Conservation (phyloP, 441 rosid genomes). For the Pelargonium exstipulatum region DNA sequence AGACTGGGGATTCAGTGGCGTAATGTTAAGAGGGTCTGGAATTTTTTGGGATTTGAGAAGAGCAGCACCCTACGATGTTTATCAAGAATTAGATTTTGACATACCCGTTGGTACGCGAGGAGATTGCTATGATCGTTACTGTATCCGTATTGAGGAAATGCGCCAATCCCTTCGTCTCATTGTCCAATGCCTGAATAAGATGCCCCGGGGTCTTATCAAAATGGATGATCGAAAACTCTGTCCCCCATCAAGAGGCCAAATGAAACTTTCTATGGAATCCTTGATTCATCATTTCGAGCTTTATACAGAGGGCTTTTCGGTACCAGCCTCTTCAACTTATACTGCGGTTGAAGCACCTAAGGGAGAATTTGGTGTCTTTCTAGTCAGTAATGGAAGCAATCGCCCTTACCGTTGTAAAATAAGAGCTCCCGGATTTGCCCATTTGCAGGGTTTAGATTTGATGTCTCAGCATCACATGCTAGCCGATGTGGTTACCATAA, state of each 20-base stretch:
- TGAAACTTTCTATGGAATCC: background rate
- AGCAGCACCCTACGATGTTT: background rate
- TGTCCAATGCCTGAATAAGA: background rate
- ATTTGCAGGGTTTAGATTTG: conserved; percentile 16
- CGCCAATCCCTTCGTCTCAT: background rate
- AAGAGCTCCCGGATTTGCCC: conserved; percentile 17
- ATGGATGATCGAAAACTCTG: background rate
- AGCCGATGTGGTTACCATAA: conserved; percentile 22
- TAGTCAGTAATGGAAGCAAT: conserved; percentile 15
- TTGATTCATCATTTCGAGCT: conserved; percentile 17
- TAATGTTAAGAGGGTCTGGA: background rate
- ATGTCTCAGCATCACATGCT: conserved; percentile 19
- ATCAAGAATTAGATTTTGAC: background rate
- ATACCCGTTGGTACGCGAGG: background rate
- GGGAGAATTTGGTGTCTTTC: conserved; percentile 25
- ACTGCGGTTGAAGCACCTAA: conserved; percentile 19
- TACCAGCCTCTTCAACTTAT: conserved; percentile 15
- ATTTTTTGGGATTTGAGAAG: background rate
- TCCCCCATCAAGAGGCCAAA: background rate
- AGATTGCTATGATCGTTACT: conserved; percentile 5
- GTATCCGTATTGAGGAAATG: conserved; percentile 3
- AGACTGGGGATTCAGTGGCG: background rate
- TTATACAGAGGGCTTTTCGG: conserved; percentile 3
- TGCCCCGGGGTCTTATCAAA: background rate
- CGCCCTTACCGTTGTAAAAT: conserved; percentile 15